Conservation (phyloP, 257 asterid species). For the Jasminum sambac region DNA sequence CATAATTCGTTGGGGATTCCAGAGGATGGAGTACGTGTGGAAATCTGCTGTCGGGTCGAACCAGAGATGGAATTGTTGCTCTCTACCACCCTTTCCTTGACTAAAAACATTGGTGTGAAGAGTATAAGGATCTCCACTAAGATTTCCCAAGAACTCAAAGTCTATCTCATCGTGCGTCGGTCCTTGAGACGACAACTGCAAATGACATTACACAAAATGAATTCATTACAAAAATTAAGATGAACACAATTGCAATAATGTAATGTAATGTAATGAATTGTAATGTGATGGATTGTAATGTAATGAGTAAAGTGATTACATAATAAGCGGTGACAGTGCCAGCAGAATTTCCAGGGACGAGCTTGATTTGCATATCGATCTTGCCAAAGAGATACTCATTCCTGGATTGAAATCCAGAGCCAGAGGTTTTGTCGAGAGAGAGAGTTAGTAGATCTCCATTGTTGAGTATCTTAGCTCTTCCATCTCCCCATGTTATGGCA, state of each 20-base stretch:
- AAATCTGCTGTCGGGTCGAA: constrained; percentile 41
- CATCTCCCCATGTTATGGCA: constrained; percentile 38
- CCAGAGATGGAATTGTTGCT: constrained; percentile 44
- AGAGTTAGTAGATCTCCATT: constrained; percentile 31
- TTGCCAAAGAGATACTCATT: constrained; percentile 30
- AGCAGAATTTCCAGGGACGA: constrained; percentile 35
- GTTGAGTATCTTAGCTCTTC: constrained; percentile 30
- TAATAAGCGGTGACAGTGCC: constrained; percentile 41
- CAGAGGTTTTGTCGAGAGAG: constrained; percentile 32
- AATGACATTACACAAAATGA: neutral
- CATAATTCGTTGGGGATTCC: constrained; percentile 41
- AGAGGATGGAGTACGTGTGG: constrained; percentile 43
- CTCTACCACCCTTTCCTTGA: constrained; percentile 37
- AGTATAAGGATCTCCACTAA: constrained; percentile 36
- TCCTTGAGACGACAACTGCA: constrained; percentile 41
- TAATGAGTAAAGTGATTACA: neutral
- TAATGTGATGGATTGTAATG: no score
- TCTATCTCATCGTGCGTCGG: constrained; percentile 38
- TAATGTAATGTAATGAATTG: no score
- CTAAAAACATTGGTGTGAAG: constrained; percentile 39
- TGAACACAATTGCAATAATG: no score
- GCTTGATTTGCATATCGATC: constrained; percentile 36
- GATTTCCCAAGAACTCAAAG: constrained; percentile 42
- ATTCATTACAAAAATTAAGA: neutral
- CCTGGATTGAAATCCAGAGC: constrained; percentile 36